Base-by-base conservation (phyloP, 2,329 filamentous ascomycete genomes). In the Aspergillus luchuensis region DNA sequence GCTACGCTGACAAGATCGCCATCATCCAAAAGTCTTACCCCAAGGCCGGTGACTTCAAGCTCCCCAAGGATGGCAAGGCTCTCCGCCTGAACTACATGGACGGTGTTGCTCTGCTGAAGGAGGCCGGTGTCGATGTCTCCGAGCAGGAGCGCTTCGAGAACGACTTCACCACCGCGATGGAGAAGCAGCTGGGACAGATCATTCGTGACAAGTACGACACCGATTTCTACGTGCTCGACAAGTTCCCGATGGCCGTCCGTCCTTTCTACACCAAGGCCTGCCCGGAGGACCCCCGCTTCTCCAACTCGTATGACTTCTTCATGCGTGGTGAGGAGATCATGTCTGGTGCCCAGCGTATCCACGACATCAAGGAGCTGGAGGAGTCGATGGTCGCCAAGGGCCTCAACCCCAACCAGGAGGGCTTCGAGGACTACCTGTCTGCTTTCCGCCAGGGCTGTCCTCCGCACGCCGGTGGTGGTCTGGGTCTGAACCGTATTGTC, bases 171-270 rank as follows among this genome's bases (percentile, higher is more conserved):
- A 82, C 80, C 8, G 75, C 79, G 7, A 80, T 81, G 76, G 80
- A 82, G 71, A 82, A 77, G 80, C 91, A 89, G n/a, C 88, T 98
- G 8, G 95, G 95, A 60, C 88, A 87, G 25, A 84, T 98, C 51
- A 87, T 98, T 67, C 89, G 91, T 59, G 85, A 91, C 70, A 97
- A 97, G 80, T 97, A 90, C 84, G 86, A 90, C 74, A 95, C 92
- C 62, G 95, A 99, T 80, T 98, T 98, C 81, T 98, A 97, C 81
- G 89, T 96, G 21, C 85, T 99, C 64, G 94, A 98, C 82, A 95
- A 98, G 79, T 99, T 97, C 84, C 95, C 95, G 48, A 88, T 95
- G 76, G 82, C 84, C 39, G 91, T 95, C 19, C 87, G 95, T 30
- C 94, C 94, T 5, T 97, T 97, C 79, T 98, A 97, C 79, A 92